phyloP scores from a whole-genome alignment of 108 stramenopile genomes.

The Aurantiochytrium sp. region DNA sequence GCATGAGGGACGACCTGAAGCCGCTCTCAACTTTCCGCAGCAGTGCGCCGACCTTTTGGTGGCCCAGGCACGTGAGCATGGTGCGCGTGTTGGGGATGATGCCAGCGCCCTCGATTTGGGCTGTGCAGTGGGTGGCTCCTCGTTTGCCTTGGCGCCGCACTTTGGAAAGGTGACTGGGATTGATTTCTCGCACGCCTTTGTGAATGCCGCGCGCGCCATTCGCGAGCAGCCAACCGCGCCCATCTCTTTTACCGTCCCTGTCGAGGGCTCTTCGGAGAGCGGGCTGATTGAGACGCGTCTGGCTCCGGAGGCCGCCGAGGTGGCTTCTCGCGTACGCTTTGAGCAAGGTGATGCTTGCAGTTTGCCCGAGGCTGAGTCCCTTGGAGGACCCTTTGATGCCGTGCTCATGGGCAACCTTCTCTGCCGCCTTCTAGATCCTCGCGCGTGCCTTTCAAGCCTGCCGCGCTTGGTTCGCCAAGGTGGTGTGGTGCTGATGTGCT shows the following conservation, averaged over 20 bases:
- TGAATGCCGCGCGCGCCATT: constrained; percentile 62
- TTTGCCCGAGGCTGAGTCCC: not conserved
- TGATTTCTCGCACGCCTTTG: constrained; percentile 71
- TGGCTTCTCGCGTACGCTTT: constrained; percentile 59
- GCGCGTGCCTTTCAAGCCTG: constrained; percentile 59
- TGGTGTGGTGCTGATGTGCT: constrained; percentile 76
- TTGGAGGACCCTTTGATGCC: constrained; percentile 74
- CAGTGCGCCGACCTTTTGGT: constrained; percentile 29
- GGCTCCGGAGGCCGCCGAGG: not conserved
- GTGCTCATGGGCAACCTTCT: constrained; percentile 79
- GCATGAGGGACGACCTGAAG: not conserved
- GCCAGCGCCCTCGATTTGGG: constrained; percentile 66
- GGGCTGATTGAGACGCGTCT: not conserved
- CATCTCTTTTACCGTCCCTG: constrained; percentile 60
- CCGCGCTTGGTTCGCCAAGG: constrained; percentile 69
- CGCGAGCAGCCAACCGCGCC: constrained; percentile 52
- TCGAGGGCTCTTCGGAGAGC: constrained; percentile 57
- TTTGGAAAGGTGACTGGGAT: constrained; percentile 81
- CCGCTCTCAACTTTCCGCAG: constrained; percentile 41
- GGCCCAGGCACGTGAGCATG: constrained; percentile 41
- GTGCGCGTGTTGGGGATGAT: constrained; percentile 43
- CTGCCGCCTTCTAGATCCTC: constrained; percentile 77
- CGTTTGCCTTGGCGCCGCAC: constrained; percentile 69
- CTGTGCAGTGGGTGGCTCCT: constrained; percentile 80
- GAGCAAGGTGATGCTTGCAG: constrained; percentile 77